Percentiles rank a stretch among this genome's conserved stretches.
Evolutionary conservation across 148 eudicot genomes (phyloP).

Genomic region (Camellia sinensis): DNA sequence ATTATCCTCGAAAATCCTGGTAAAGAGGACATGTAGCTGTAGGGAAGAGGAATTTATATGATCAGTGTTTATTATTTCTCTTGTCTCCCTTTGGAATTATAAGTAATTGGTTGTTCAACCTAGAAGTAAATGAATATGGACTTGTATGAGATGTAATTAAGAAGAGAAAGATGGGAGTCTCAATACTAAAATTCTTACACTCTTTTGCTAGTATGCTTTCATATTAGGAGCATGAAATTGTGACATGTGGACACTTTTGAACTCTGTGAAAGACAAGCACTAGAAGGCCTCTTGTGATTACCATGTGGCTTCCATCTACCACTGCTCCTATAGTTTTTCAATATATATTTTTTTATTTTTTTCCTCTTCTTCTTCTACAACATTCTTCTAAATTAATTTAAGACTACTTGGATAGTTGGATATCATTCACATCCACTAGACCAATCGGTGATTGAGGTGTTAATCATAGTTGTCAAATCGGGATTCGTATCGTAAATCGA

Average conservation of each 20-base stretch:
- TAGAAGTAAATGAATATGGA: neutral
- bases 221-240: neutral
- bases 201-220: neutral
- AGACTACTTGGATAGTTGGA: neutral
- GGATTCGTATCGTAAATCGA: too few relatives aligned
- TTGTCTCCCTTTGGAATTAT: neutral
- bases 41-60: neutral
- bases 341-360: neutral
- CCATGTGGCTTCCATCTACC: neutral
- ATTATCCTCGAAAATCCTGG: neutral
- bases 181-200: neutral
- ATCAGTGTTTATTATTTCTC: neutral
- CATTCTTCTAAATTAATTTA: too few relatives aligned
- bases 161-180: neutral
- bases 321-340: neutral
- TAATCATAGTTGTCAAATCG: too few relatives aligned
- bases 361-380: neutral
- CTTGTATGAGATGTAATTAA: neutral
- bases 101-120: neutral
- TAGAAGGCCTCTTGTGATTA: neutral
- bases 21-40: neutral
- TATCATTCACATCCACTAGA: neutral
- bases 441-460: neutral
- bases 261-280: neutral
- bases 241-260: neutral